phyloP scores from a whole-genome alignment of 495 filamentous ascomycete species.

The Cenococcum geophilum region DNA sequence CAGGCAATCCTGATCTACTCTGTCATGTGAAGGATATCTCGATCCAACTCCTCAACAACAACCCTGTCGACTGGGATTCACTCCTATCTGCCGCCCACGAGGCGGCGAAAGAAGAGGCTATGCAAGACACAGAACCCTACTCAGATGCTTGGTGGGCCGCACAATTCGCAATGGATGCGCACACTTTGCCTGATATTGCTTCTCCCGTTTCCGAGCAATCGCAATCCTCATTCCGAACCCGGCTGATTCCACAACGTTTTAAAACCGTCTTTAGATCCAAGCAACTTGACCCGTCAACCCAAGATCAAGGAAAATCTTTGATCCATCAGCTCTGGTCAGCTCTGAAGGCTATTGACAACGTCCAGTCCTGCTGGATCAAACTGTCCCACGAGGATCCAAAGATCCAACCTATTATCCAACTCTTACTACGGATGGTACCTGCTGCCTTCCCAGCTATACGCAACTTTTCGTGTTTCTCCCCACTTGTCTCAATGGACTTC shows the following conservation, averaged over 20 bases:
- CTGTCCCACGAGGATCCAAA: not conserved
- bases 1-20: not conserved
- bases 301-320: not conserved
- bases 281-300: not conserved
- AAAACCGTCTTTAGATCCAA: not conserved
- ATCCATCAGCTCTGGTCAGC: not conserved
- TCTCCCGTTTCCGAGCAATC: not conserved
- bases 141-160: not conserved
- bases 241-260: not conserved
- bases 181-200: not conserved
- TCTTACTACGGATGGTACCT: not conserved
- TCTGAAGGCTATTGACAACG: not conserved
- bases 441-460: not conserved
- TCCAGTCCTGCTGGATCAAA: slow-evolving; percentile 3
- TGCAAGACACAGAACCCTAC: not conserved
- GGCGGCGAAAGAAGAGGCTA: not conserved
- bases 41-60: not conserved
- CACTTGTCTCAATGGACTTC: not conserved
- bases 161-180: not conserved
- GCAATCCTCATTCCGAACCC: not conserved
- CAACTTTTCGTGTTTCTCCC: not conserved
- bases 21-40: slow-evolving; percentile 1
- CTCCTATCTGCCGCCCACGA: not conserved
- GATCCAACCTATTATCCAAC: not conserved
- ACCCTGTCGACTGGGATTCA: not conserved